Evolutionary conservation across 164 flowering plant genomes (phyloP), one percentile per base, ranked within the genome.

Genomic region (Aristolochia californica): DNA sequence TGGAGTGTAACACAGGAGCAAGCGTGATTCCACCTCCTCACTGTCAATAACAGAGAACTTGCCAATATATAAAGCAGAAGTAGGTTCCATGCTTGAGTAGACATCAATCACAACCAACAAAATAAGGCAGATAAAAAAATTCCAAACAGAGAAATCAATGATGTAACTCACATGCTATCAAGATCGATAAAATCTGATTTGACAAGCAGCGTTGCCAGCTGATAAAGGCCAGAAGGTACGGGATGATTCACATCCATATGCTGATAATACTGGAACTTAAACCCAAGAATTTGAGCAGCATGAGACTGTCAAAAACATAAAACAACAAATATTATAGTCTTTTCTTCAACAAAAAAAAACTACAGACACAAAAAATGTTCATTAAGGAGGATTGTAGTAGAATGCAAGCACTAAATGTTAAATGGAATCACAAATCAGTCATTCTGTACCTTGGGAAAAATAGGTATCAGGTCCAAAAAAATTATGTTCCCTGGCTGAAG

Each of bases 251-350:
- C 86, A 70, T 94, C 99, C 78, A 78, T 66, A 2, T 91, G 87
- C 76, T 94, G 99, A 69, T 91, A 88, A 67, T 86, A 90, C 67
- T 94, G 97, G 65, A 90, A 94, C 77, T 94, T 94, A 63, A 86
- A 94, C 24, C 99, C 97, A 51, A 94, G 85, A 57, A 94, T 88
- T 71, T 94, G 99, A 59, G 99, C 78, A 65, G 99, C 97, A 73
- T 94, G 96, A 40, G 96, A 91, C 99, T 94, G 94, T 68, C 76
- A 57, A 62, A 38, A 16, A n/a, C 27, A 54, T 30, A 17, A 28
- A 47, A 54, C 23, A 51, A 7, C 7, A 20, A 18, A 28, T 16
- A 34, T 2, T 27, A 11, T 10, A 27, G 11, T 22, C 21, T 3
- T 34, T 34, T 3, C 40, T 34, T 34, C 4, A 28, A 28, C 40